phyloP scores from a whole-genome alignment of 768 basidiomycete genomes.

The Amanita molliuscula region DNA sequence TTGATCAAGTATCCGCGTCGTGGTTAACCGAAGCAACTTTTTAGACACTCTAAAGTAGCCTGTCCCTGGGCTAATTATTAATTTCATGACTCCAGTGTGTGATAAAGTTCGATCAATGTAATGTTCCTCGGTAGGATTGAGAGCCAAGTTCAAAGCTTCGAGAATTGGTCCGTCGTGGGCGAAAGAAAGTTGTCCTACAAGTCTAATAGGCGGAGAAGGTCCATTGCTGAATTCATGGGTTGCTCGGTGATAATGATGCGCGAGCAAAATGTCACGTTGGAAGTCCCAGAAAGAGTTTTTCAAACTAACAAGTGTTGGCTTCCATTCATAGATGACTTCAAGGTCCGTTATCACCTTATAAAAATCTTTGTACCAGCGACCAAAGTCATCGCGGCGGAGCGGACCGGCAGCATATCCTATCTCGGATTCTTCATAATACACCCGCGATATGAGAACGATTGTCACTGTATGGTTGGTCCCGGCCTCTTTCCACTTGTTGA shows the following conservation, averaged over 20 bases:
- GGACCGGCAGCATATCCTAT: slow-evolving; percentile 78
- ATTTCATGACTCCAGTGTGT: slow-evolving; percentile 74
- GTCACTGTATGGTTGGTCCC: slow-evolving; percentile 91
- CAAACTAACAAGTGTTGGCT: slow-evolving; percentile 72
- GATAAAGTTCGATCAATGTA: slow-evolving; percentile 93
- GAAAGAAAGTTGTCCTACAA: slow-evolving; percentile 71
- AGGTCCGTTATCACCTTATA: slow-evolving; percentile 93
- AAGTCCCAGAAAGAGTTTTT: slow-evolving; percentile 88
- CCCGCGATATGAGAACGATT: slow-evolving; percentile 88
- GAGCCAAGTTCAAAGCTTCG: slow-evolving; percentile 86
- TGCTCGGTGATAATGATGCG: slow-evolving; percentile 80
- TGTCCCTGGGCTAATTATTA: slow-evolving; percentile 88
- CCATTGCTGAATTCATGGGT: slow-evolving; percentile 34
- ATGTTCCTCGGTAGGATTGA: slow-evolving; percentile 90
- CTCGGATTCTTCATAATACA: slow-evolving; percentile 78
- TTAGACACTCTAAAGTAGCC: slow-evolving; percentile 92
- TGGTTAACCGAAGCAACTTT: slow-evolving; percentile 80
- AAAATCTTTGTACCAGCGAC: slow-evolving; percentile 87
- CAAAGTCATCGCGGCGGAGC: slow-evolving; percentile 63
- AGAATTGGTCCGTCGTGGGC: slow-evolving; percentile 95
- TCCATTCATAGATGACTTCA: slow-evolving; percentile 84
- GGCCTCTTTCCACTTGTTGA: slow-evolving; percentile 73
- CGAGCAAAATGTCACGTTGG: slow-evolving; percentile 83
- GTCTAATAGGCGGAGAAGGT: slow-evolving; percentile 46
- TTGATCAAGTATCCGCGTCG: slow-evolving; percentile 88